Percentiles rank a stretch among this genome's conserved stretches.
These are phyloP conservation scores for Drechslerella coelobrocha DNA, from an alignment of 2,329 filamentous ascomycete genomes.

Conservation along the genomic window DNA sequence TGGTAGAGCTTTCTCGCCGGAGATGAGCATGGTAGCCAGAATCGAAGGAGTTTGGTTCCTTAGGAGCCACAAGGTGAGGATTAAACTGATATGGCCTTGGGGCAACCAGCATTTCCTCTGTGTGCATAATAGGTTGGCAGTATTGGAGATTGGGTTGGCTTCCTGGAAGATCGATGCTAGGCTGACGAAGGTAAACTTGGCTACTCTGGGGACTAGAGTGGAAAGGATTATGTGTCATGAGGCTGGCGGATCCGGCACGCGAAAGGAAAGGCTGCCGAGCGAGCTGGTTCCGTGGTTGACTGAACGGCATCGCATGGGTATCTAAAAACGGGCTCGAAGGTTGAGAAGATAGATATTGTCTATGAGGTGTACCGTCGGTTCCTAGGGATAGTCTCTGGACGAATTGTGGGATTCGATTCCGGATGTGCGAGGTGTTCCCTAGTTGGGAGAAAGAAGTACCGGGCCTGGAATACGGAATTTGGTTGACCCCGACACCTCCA, in stretches of 20 bases:
- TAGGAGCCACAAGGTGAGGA: neutral
- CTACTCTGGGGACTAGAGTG: conserved; percentile 19
- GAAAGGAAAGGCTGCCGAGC: neutral
- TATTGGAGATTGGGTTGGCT: conserved; percentile 5
- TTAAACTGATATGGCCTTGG: conserved; percentile 10
- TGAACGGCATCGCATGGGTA: neutral
- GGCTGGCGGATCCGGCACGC: conserved; percentile 3
- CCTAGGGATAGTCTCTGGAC: neutral
- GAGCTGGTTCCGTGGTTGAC: neutral
- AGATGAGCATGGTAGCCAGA: conserved; percentile 11
- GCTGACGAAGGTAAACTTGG: conserved; percentile 2
- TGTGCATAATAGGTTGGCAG: neutral
- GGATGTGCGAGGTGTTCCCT: neutral
- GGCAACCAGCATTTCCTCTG: neutral
- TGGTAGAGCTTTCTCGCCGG: conserved; percentile 13
- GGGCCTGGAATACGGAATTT: conserved; percentile 23
- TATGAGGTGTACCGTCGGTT: conserved; percentile 3
- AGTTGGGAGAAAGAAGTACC: neutral
- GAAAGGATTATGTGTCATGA: conserved; percentile 2
- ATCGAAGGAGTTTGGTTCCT: neutral
- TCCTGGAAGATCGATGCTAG: neutral
- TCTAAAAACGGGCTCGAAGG: neutral
- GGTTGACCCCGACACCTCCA: neutral
- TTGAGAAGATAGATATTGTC: conserved; percentile 16
- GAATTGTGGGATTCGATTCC: conserved; percentile 12